A percentile compares a stretch with the other conserved stretches of the same genome.
These are phyloP conservation scores for Spergularia marina DNA, from an alignment of 148 eudicot genomes.

Conservation along the genomic window DNA sequence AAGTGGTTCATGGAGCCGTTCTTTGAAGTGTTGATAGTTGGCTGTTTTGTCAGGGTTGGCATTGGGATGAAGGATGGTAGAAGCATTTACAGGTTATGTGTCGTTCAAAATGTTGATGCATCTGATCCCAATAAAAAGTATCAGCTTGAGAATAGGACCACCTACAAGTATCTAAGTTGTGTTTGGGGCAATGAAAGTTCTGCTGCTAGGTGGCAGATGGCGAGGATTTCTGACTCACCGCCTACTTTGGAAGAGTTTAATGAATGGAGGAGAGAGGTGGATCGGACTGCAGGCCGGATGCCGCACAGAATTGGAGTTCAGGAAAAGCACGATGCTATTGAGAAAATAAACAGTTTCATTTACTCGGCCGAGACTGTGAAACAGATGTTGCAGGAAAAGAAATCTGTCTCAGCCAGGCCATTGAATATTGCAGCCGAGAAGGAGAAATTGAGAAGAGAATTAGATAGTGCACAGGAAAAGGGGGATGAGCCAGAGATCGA, in stretches of 20 bases:
- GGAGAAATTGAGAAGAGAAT: slow-evolving; percentile 62
- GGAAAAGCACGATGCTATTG: slow-evolving; percentile 71
- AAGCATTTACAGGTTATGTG: slow-evolving; percentile 71
- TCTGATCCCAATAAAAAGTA: slow-evolving; percentile 68
- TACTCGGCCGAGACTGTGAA: slow-evolving; percentile 89
- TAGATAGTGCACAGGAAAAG: slow-evolving; percentile 58
- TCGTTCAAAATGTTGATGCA: slow-evolving; percentile 68
- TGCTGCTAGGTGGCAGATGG: slow-evolving; percentile 99
- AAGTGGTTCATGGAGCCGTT: slow-evolving; percentile 98
- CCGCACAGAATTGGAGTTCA: slow-evolving; percentile 54
- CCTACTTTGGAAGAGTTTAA: slow-evolving; percentile 72
- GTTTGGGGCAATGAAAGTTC: slow-evolving; percentile 89
- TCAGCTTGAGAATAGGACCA: slow-evolving; percentile 73
- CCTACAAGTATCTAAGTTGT: slow-evolving; percentile 68
- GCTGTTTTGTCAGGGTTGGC: slow-evolving; percentile 95
- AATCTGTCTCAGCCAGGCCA: slow-evolving; percentile 72
- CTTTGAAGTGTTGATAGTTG: slow-evolving; percentile 81
- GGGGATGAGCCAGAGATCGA: slow-evolving; percentile 57
- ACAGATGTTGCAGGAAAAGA: slow-evolving; percentile 88
- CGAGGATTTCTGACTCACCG: slow-evolving; percentile 76
- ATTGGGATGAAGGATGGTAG: slow-evolving; percentile 65
- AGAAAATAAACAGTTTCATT: slow-evolving; percentile 60
- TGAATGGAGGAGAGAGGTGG: slow-evolving; percentile 80
- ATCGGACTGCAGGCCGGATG: slow-evolving; percentile 67
- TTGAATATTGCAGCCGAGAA: slow-evolving; percentile 88